These are phyloP conservation scores for Helotiales sp. DNA, from an alignment of 2,329 filamentous ascomycete species.

Conservation along the genomic window DNA sequence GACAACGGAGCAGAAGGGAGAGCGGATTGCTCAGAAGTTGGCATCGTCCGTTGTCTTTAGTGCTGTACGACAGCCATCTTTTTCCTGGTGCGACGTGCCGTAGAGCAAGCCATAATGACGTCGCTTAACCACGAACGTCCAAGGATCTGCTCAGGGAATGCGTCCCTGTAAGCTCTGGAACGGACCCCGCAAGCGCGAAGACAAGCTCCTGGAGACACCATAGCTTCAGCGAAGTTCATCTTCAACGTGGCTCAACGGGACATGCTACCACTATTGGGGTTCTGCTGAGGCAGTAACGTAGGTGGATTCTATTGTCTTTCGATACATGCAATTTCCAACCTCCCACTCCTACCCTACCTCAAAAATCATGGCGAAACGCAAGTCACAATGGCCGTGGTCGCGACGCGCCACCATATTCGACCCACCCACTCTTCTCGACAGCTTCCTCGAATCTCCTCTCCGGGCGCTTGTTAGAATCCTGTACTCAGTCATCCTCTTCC, in stretches of 20 bases:
- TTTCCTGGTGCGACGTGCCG: background rate
- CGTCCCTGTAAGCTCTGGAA: conserved; percentile 15
- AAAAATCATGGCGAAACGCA: conserved; percentile 12
- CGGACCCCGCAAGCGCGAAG: too few relatives aligned
- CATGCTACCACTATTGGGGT: too few relatives aligned
- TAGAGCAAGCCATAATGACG: conserved; percentile 14
- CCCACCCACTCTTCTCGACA: conserved; percentile 53
- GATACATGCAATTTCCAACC: background rate
- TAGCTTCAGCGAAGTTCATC: background rate
- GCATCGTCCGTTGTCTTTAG: conserved; percentile 3
- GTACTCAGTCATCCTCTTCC: conserved; percentile 63
- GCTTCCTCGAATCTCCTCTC: conserved; percentile 68
- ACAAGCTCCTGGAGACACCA: background rate
- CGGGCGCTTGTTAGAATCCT: conserved; percentile 60
- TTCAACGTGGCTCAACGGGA: too few relatives aligned
- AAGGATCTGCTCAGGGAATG: conserved; percentile 4
- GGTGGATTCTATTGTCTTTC: background rate
- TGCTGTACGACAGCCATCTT: background rate
- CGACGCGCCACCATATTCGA: conserved; percentile 31
- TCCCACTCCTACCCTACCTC: background rate
- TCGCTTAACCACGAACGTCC: conserved; percentile 9
- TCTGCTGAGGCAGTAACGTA: conserved; percentile 8
- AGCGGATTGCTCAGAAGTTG: conserved; percentile 16
- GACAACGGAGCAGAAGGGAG: conserved; percentile 8
- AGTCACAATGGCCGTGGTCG: conserved; percentile 30